Conservation (phyloP, 345 rosid genomes). For the Microthlaspi erraticum region DNA sequence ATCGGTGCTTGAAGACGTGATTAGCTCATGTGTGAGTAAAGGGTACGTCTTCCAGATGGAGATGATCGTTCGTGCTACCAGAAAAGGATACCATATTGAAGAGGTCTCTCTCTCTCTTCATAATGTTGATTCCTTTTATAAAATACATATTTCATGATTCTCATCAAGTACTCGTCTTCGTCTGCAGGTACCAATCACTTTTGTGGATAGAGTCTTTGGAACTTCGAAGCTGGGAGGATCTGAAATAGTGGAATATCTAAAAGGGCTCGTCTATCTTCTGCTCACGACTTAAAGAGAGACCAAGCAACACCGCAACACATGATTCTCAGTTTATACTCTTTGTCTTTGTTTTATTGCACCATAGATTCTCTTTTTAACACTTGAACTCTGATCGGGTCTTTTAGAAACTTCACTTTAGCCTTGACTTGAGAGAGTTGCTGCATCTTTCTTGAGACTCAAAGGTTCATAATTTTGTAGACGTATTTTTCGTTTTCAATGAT, state of each 20-base stretch:
- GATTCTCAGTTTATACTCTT: conserved; percentile 5
- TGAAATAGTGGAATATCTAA: conserved; percentile 91
- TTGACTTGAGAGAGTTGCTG: conserved; percentile 18
- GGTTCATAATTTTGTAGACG: conserved; percentile 1
- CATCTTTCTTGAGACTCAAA: conserved; percentile 18
- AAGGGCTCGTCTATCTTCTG: conserved; percentile 84
- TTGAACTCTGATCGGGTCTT: conserved; percentile 17
- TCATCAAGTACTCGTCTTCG: conserved; percentile 14
- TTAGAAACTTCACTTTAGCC: conserved; percentile 24
- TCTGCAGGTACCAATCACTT: conserved; percentile 91
- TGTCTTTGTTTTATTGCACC: neutral
- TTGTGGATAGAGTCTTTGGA: conserved; percentile 92
- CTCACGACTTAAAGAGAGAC: conserved; percentile 68
- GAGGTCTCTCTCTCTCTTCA: conserved; percentile 52
- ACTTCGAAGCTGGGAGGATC: conserved; percentile 99
- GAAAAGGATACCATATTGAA: conserved; percentile 88
- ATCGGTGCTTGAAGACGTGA: conserved; percentile 82
- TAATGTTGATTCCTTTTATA: neutral
- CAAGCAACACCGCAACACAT: conserved; percentile 13
- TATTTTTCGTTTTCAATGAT: conserved; percentile 33
- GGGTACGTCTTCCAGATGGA: conserved; percentile 99
- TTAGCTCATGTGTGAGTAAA: conserved; percentile 83
- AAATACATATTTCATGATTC: conserved; percentile 16
- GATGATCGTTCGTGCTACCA: conserved; percentile 96
- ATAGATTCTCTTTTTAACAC: conserved; percentile 22